Evolutionary conservation across 352 stramenopile species (phyloP).

Genomic region (Phytophthora citricola): DNA sequence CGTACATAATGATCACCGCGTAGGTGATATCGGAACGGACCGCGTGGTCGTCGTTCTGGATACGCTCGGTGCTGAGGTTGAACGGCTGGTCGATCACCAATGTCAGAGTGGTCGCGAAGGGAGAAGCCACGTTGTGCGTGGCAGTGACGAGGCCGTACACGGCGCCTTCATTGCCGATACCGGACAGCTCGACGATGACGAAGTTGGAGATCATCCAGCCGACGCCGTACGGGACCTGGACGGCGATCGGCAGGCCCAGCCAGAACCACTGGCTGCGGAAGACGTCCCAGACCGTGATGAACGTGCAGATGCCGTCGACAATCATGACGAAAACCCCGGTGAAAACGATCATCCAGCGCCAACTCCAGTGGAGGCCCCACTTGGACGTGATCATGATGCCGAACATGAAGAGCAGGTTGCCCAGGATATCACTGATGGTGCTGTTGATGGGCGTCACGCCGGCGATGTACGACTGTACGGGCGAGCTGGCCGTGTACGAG

Average conservation of each 20-base stretch:
- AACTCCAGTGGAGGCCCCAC: slow-evolving; percentile 42
- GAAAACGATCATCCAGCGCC: slow-evolving; percentile 43
- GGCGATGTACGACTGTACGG: slow-evolving; percentile 45
- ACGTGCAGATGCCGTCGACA: slow-evolving; percentile 36
- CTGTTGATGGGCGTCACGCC: slow-evolving; percentile 44
- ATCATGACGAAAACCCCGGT: slow-evolving; percentile 33
- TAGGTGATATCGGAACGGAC: slow-evolving; percentile 52
- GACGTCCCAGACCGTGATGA: slow-evolving; percentile 43
- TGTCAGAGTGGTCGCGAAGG: slow-evolving; percentile 42
- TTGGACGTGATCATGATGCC: slow-evolving; percentile 45
- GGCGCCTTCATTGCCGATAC: slow-evolving; percentile 49
- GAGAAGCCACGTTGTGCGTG: slow-evolving; percentile 39
- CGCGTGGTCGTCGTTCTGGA: slow-evolving; percentile 35
- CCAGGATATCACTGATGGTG: slow-evolving; percentile 39
- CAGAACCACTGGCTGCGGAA: slow-evolving; percentile 49
- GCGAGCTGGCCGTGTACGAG: slow-evolving; percentile 35
- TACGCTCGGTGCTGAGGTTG: slow-evolving; percentile 32
- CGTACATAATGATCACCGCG: slow-evolving; percentile 45
- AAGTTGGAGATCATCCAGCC: slow-evolving; percentile 52
- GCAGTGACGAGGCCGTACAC: slow-evolving; percentile 51
- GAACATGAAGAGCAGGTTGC: slow-evolving; percentile 39
- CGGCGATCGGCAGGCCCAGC: slow-evolving; percentile 39
- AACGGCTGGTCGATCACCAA: slow-evolving; percentile 44
- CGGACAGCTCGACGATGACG: slow-evolving; percentile 45
- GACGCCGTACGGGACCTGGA: slow-evolving; percentile 45